Conservation (phyloP, 2,329 filamentous ascomycete species). For the Nigrograna mackinnonii region DNA sequence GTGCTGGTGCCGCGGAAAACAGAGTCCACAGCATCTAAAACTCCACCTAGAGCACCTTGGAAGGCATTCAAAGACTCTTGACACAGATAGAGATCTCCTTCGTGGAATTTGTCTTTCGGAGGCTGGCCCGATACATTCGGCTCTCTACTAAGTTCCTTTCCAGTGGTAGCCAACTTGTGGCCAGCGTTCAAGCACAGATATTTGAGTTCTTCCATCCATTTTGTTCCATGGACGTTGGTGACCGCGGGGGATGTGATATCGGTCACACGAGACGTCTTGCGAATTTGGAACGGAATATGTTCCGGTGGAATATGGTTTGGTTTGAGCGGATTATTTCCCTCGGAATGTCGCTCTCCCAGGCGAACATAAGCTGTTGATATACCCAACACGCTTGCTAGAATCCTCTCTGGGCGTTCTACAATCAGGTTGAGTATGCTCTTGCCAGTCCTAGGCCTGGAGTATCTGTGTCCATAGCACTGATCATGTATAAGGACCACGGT, state of each 20-base stretch:
- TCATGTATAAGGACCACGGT: slow-evolving; percentile 89
- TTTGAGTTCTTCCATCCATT: slow-evolving; percentile 93
- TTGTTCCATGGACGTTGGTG: slow-evolving; percentile 85
- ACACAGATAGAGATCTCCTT: slow-evolving; percentile 90
- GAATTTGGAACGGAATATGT: slow-evolving; percentile 78
- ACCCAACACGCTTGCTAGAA: slow-evolving; percentile 82
- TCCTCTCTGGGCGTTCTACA: slow-evolving; percentile 89
- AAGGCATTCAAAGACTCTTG: slow-evolving; percentile 84
- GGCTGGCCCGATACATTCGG: slow-evolving; percentile 44
- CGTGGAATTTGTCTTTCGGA: slow-evolving; percentile 71
- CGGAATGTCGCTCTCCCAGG: slow-evolving; percentile 78
- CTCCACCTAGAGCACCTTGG: slow-evolving; percentile 87
- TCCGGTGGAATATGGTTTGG: slow-evolving; percentile 64
- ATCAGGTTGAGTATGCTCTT: slow-evolving; percentile 75
- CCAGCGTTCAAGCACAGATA: slow-evolving; percentile 83
- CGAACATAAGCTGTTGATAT: slow-evolving; percentile 87
- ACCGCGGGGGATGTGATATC: slow-evolving; percentile 76
- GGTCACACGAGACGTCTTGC: slow-evolving; percentile 74
- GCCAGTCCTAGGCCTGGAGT: slow-evolving; percentile 77
- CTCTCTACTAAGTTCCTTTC: slow-evolving; percentile 73
- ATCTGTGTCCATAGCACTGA: slow-evolving; percentile 92
- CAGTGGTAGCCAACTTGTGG: slow-evolving; percentile 73
- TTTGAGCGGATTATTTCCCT: slow-evolving; percentile 69
- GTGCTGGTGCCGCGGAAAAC: slow-evolving; percentile 64
- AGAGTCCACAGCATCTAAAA: slow-evolving; percentile 88